Base-by-base conservation (phyloP, 2,329 filamentous ascomycete species). In the Magnaporthiopsis incrustans region DNA sequence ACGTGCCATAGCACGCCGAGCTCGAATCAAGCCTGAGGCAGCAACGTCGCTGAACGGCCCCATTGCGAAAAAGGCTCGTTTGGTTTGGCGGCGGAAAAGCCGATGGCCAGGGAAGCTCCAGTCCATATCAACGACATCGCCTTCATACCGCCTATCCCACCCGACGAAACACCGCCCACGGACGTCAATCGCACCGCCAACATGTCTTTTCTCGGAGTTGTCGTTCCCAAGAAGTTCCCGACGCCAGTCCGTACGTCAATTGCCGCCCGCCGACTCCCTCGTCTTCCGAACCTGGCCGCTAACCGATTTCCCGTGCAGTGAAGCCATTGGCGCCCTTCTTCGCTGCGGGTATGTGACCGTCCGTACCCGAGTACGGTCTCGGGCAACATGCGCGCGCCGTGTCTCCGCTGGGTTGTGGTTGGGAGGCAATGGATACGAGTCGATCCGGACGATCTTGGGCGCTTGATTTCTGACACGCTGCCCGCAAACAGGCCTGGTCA, bases 281-380 rank as follows among this genome's bases (percentile, higher is more conserved):
- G 59, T 63, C 60, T 64, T 58, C 59, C 64, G 56, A 61, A 57
- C 60, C 72, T 57, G 68, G 69, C 73, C 67, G 72, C 73, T 73
- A 67, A 73, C 67, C 68, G 64, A 69, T 66, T 59, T 74, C 77
- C 7, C 44, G 22, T 53, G n/a, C 76, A 98, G 94, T 91, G 82
- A 86, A 86, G 84, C 92, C 94, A 73, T 88, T 96, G 88, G 87
- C 86, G 78, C 94, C 94, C 72, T 98, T 98, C 87, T 95, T 93
- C 84, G 84, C 85, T 79, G 94, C 94, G 77, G 92, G 94, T 97
- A 95, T 76, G 90, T 83, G 32, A 53, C 18, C 8, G 44, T 11
- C 44, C 44, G 3, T 11, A 18, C 14, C 44, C 44, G 44, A n/a
- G 7, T n/a, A 7, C 7, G 22, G 44, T 53, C 22, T n/a, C 22